phyloP scores from a whole-genome alignment of 2,329 filamentous ascomycete species.

The Xenoacremonium recifei region DNA sequence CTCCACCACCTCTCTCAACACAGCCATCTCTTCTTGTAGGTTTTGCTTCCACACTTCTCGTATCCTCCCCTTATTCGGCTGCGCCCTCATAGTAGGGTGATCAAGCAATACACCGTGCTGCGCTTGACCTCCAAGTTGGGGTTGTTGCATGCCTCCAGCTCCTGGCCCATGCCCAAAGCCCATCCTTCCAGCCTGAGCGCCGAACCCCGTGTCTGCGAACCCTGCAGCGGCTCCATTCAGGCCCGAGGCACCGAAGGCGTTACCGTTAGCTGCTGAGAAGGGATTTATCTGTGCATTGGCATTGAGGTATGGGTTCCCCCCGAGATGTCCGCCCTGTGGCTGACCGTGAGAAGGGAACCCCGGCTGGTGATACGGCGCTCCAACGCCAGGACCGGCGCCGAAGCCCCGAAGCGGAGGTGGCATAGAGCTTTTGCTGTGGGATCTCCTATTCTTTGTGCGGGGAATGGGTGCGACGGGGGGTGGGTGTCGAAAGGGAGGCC shows the following conservation, averaged over 20 bases:
- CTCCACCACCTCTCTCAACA: constrained; percentile 78
- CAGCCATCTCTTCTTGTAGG: constrained; percentile 84
- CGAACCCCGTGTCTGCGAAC: constrained; percentile 69
- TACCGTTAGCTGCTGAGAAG: constrained; percentile 57
- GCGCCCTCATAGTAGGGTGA: constrained; percentile 39
- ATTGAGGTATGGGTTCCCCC: constrained; percentile 70
- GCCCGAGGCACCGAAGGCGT: constrained; percentile 56
- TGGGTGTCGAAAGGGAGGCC: no score
- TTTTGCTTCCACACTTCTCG: constrained; percentile 96
- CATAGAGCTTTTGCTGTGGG: constrained; percentile 22
- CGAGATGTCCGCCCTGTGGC: constrained; percentile 52
- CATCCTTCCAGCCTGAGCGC: constrained; percentile 84
- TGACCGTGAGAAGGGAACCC: constrained; percentile 54
- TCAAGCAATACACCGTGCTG: constrained; percentile 42
- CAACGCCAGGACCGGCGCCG: constrained; percentile 35
- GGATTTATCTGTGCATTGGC: constrained; percentile 67
- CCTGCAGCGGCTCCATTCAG: constrained; percentile 56
- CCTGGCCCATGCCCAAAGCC: constrained; percentile 67
- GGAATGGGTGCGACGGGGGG: background rate
- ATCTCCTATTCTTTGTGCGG: background rate
- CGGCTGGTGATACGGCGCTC: constrained; percentile 41
- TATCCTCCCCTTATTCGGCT: constrained; percentile 78
- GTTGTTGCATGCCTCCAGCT: constrained; percentile 57
- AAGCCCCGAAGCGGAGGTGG: constrained; percentile 39
- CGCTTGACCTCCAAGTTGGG: constrained; percentile 50